Conservation (phyloP, 2,329 filamentous ascomycete species). For the Nemania diffusa region DNA sequence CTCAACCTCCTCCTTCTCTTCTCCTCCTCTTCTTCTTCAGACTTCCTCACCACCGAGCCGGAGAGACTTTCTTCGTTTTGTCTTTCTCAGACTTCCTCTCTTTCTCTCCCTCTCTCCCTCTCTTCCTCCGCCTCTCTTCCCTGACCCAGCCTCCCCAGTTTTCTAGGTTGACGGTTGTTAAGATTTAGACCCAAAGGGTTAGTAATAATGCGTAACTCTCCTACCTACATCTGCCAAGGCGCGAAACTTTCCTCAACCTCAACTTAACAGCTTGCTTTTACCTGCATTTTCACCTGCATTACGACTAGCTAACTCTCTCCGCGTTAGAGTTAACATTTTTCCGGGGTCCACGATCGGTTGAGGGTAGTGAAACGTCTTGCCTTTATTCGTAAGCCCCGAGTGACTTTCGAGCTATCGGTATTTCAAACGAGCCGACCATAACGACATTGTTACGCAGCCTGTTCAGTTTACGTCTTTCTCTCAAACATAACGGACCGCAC, state of each 20-base stretch:
- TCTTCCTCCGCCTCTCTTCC: constrained; percentile 50
- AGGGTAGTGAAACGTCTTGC: too few species aligned
- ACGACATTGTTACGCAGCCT: constrained; percentile 29
- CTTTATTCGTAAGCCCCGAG: too few species aligned
- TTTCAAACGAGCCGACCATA: constrained; percentile 40
- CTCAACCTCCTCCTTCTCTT: constrained; percentile 41
- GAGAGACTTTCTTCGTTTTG: constrained; percentile 37
- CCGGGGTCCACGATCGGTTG: too few species aligned
- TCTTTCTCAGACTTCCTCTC: constrained; percentile 38
- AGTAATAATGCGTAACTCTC: constrained; percentile 27
- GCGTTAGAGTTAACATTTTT: neutral
- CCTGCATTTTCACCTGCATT: too few species aligned
- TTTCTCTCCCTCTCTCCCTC: constrained; percentile 41
- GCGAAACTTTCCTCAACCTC: neutral
- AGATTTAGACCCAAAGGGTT: constrained; percentile 49
- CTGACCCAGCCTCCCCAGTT: constrained; percentile 52
- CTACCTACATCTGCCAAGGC: neutral
- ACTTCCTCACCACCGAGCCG: constrained; percentile 37
- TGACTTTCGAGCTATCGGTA: neutral
- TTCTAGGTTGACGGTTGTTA: constrained; percentile 42
- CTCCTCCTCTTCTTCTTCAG: constrained; percentile 40
- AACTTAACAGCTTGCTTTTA: neutral
- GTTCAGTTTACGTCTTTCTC: constrained; percentile 11
- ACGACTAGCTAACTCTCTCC: neutral
- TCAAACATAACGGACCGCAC: constrained; percentile 28